phyloP scores from a whole-genome alignment of 306 rosid species.

The Ormosia semicastrata region DNA sequence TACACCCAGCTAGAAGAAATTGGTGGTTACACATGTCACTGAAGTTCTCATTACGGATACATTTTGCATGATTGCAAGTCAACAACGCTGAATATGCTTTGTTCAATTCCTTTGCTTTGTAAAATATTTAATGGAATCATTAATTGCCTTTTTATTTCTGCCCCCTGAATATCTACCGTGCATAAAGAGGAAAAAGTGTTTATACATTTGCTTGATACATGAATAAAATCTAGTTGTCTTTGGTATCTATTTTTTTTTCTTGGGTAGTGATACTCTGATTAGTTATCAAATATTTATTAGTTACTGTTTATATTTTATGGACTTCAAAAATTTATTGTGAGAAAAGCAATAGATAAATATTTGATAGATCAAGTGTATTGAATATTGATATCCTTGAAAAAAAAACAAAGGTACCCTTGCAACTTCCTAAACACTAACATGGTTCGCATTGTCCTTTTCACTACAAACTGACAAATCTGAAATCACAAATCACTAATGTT shows the following conservation, averaged over 20 bases:
- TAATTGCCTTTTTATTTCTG: background rate
- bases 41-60: background rate
- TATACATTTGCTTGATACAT: background rate
- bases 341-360: too few species aligned
- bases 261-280: too few species aligned
- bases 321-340: too few species aligned
- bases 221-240: background rate
- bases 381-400: too few species aligned
- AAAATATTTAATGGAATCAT: background rate
- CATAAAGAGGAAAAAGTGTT: background rate
- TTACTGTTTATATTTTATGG: too few species aligned
- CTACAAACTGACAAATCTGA: too few species aligned
- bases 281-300: too few species aligned
- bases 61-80: background rate
- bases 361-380: too few species aligned
- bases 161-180: background rate
- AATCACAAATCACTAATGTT: too few species aligned
- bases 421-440: too few species aligned
- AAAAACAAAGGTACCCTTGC: too few species aligned
- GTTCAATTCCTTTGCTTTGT: constrained; percentile 8
- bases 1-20: background rate
- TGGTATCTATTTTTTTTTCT: background rate
- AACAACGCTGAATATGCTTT: background rate
- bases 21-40: background rate
- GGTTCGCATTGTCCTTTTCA: too few species aligned